A percentile compares a stretch with the other conserved stretches of the same genome.
These are phyloP conservation scores for Peronospora farinosa DNA, from an alignment of 352 stramenopile species.

Conservation along the genomic window DNA sequence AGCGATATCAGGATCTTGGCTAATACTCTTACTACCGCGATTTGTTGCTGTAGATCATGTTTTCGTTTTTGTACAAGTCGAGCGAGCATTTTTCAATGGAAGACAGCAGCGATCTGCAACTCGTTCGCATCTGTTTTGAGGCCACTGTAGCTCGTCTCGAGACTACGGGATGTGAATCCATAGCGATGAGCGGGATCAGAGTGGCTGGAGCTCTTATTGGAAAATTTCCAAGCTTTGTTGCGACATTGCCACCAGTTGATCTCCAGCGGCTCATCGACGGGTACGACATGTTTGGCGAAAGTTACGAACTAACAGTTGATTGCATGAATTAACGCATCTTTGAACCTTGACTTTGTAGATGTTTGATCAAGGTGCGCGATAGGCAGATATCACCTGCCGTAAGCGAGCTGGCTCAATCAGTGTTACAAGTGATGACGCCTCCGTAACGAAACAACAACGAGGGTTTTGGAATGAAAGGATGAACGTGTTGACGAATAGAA, in stretches of 20 bases:
- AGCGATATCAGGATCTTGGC: not conserved
- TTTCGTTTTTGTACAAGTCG: conserved; percentile 44
- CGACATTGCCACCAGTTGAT: conserved; percentile 15
- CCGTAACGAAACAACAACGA: conserved; percentile 5
- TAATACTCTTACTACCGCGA: conserved; percentile 6
- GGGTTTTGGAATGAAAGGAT: conserved; percentile 5
- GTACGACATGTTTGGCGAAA: conserved; percentile 15
- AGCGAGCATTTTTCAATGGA: conserved; percentile 22
- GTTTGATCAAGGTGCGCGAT: conserved; percentile 33
- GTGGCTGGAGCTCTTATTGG: conserved; percentile 47
- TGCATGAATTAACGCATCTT: not conserved
- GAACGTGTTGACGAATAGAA: conserved; percentile 3
- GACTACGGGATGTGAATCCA: conserved; percentile 21
- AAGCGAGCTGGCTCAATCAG: conserved; percentile 42
- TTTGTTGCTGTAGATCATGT: conserved; percentile 29
- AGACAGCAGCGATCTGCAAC: conserved; percentile 14
- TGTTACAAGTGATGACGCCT: conserved; percentile 39
- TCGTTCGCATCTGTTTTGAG: conserved; percentile 26
- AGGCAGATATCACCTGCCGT: conserved; percentile 20
- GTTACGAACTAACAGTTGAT: not conserved
- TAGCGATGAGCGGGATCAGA: conserved; percentile 54
- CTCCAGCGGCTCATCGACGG: conserved; percentile 28
- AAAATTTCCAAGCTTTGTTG: conserved; percentile 41
- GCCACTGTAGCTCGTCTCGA: conserved; percentile 19
- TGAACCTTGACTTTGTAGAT: conserved; percentile 19